phyloP scores from a whole-genome alignment of 208 protist genomes.

The Trypanosoma brucei region DNA sequence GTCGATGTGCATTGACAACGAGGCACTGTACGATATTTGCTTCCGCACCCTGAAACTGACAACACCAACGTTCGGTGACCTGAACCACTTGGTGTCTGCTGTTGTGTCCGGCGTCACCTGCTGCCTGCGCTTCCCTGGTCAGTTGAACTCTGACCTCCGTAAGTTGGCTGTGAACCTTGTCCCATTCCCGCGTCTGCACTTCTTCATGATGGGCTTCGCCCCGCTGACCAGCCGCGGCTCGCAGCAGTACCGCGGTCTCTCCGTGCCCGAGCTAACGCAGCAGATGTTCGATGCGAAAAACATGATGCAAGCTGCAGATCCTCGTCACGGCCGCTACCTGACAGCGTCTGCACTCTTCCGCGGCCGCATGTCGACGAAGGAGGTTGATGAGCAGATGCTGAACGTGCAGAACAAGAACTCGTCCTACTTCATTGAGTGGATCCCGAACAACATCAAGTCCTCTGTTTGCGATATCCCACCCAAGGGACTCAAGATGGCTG shows the following conservation, averaged over 20 bases:
- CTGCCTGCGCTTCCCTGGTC: slow-evolving; percentile 96
- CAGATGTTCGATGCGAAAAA: slow-evolving; percentile 98
- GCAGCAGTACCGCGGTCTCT: slow-evolving; percentile 85
- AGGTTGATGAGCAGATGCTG: slow-evolving; percentile 96
- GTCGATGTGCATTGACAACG: slow-evolving; percentile 98
- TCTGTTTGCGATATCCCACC: slow-evolving; percentile 91
- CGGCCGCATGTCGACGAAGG: slow-evolving; percentile 94
- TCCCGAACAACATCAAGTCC: slow-evolving; percentile 67
- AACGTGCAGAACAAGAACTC: slow-evolving; percentile 95
- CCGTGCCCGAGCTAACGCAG: slow-evolving; percentile 94
- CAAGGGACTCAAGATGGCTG: slow-evolving; percentile 91
- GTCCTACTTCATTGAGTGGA: slow-evolving; percentile 92
- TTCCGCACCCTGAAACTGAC: slow-evolving; percentile 96
- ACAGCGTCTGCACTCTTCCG: slow-evolving; percentile 88
- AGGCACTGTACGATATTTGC: slow-evolving; percentile 99
- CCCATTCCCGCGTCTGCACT: slow-evolving; percentile 98
- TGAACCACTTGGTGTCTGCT: slow-evolving; percentile 95
- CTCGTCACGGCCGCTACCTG: slow-evolving; percentile 54
- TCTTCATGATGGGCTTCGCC: slow-evolving; percentile 97
- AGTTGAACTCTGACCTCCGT: slow-evolving; percentile 95
- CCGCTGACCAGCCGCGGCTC: slow-evolving; percentile 89
- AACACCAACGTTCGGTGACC: slow-evolving; percentile 95
- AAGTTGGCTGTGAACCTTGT: slow-evolving; percentile 98
- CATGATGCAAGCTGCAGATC: slow-evolving; percentile 94
- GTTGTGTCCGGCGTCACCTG: slow-evolving; percentile 95